Conservation (phyloP, 208 protist species). For the Trypanosoma rangeli region DNA sequence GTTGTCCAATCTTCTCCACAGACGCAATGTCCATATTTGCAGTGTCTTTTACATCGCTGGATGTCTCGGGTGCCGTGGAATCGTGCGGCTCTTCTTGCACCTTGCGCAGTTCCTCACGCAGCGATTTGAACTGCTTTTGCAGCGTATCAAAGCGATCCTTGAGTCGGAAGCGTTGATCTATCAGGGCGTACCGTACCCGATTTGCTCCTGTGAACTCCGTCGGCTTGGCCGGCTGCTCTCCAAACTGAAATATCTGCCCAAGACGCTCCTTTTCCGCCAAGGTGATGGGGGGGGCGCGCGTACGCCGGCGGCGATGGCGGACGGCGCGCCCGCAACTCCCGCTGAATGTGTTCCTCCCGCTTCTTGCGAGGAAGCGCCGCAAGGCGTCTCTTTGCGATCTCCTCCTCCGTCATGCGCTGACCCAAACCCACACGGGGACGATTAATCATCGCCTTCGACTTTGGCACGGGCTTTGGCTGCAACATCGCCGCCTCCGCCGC, state of each 20-base stretch:
- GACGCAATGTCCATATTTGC: neutral
- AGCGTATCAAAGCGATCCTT: slow-evolving; percentile 68
- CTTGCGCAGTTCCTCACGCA: slow-evolving; percentile 51
- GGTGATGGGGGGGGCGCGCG: slow-evolving; percentile 48
- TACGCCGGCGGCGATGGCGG: slow-evolving; percentile 35
- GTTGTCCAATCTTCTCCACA: slow-evolving; percentile 5
- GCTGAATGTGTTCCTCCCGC: slow-evolving; percentile 47
- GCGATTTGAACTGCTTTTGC: slow-evolving; percentile 33
- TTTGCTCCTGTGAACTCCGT: slow-evolving; percentile 65
- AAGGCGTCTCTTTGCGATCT: slow-evolving; percentile 64
- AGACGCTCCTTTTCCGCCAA: slow-evolving; percentile 83
- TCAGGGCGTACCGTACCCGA: slow-evolving; percentile 41
- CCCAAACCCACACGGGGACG: slow-evolving; percentile 62
- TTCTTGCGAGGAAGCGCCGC: slow-evolving; percentile 70
- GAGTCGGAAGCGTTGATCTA: slow-evolving; percentile 55
- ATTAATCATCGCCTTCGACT: slow-evolving; percentile 72
- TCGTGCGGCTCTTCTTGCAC: neutral
- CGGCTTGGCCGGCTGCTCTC: slow-evolving; percentile 58
- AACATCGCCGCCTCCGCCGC: slow-evolving; percentile 53
- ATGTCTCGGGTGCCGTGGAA: neutral
- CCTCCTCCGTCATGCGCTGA: slow-evolving; percentile 39
- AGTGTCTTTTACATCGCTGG: neutral
- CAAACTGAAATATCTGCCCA: slow-evolving; percentile 79
- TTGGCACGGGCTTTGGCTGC: slow-evolving; percentile 76
- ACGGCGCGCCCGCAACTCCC: slow-evolving; percentile 35